Evolutionary conservation across 139 green algal species (phyloP), one percentile per base, ranked within the genome.

Genomic region (Coelastrella sp.): DNA sequence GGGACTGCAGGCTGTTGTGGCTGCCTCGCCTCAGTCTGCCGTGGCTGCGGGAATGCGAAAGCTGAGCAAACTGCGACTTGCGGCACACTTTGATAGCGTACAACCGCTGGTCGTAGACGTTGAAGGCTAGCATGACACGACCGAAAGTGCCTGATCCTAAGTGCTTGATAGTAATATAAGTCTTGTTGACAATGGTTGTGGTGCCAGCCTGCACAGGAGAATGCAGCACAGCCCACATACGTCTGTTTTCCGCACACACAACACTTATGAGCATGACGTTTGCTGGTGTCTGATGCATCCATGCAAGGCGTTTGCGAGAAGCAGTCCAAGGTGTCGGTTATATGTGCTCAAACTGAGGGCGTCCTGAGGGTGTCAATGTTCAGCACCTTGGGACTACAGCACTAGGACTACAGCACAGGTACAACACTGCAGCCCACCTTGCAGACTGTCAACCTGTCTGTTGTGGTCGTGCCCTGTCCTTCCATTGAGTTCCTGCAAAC

Each of bases 131-230:
- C 90, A 94, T 94, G 17, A 96, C 94, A 71, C 92, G 90, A 13
- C 94, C 94, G 87, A 93, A 95, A 16, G 91, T 94, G 58, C 93
- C 94, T 5, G 73, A 88, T 5, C 94, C 94, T 17, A 96, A 89
- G 85, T 94, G 92, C 91, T 95, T 95, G 68, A 96, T 93, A 22
- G 93, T 91, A 23, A 96, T 93, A 89, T 96, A 96, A 0, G 90
- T 95, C 17, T 90, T 89, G 88, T 96, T 96, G 71, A 96, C 92
- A 14, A 96, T 89, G 14, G 85, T 93, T 47, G 91, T 94, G 17
- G 84, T 87, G 4, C 91, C 94, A 47, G 91, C 91, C 92, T 93
- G 90, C 56, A 80, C 11, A 32, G 14, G 6, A 78, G 13, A 78
- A 32, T 47, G 74, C 54, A 61, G 11, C 54, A 22, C 54, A 68